These are phyloP conservation scores for Thelephora terrestris DNA, from an alignment of 1,284 basidiomycete species.

Conservation along the genomic window DNA sequence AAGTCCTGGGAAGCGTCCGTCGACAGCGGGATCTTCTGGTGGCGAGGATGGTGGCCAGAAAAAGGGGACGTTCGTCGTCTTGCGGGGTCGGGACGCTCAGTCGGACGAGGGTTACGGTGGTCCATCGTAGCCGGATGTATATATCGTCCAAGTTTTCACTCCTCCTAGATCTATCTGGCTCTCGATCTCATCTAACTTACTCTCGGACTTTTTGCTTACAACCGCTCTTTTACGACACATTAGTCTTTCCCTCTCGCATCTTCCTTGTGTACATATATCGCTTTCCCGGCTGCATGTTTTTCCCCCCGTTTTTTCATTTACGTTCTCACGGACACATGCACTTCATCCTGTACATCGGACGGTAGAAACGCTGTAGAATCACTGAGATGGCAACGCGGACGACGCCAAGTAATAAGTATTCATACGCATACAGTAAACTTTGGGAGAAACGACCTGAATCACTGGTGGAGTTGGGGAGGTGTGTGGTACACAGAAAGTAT, in stretches of 20 bases:
- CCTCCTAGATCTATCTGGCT: conserved; percentile 3
- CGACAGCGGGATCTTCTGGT: conserved; percentile 2
- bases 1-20: conserved; percentile 7
- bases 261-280: not conserved
- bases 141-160: conserved; percentile 3
- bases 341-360: not conserved
- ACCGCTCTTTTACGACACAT: no score
- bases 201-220: no score
- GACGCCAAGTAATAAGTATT: not conserved
- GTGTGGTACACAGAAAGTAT: no score
- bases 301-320: conserved; percentile 4
- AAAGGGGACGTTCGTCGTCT: conserved; percentile 25
- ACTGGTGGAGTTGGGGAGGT: no score
- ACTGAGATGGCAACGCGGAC: not conserved
- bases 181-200: no score
- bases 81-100: conserved; percentile 21
- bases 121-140: conserved; percentile 2
- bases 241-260: not conserved
- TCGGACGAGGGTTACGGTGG: conserved; percentile 11
- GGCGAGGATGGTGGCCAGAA: conserved; percentile 11
- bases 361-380: not conserved
- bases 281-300: conserved; percentile 1
- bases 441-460: no score
- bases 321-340: conserved; percentile 6
- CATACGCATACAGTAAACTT: no score